phyloP scores from a whole-genome alignment of 495 filamentous ascomycete genomes.

The Neurospora sublineolata region DNA sequence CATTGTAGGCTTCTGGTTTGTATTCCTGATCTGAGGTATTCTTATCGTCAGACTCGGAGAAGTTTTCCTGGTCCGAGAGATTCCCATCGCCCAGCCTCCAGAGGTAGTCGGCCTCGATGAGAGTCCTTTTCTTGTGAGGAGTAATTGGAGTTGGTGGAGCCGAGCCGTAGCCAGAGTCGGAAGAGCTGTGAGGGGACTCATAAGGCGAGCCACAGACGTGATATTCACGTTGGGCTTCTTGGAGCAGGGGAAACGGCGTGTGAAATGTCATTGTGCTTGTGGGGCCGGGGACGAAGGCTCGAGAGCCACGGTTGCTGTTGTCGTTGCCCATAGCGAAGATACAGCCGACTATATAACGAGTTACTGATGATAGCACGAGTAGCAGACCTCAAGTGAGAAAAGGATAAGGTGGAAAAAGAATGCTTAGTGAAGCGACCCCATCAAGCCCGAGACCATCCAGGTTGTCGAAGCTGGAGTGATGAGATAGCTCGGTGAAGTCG shows the following conservation, averaged over 20 bases:
- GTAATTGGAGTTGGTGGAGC: conserved; percentile 2
- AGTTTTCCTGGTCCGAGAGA: conserved; percentile 16
- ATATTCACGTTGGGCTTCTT: conserved; percentile 2
- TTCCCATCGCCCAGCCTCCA: conserved; percentile 15
- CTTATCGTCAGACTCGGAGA: conserved; percentile 11
- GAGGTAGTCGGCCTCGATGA: not conserved
- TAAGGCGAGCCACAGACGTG: conserved; percentile 4
- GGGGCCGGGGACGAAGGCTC: conserved; percentile 1
- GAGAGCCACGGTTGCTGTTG: conserved; percentile 1
- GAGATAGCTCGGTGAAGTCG: not conserved
- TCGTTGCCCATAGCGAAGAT: conserved; percentile 9
- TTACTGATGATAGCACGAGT: not conserved
- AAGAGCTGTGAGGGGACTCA: conserved; percentile 4
- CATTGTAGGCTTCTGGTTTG: conserved; percentile 5
- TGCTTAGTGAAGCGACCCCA: not conserved
- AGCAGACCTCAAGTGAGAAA: not conserved
- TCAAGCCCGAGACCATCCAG: not conserved
- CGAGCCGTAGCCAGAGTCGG: conserved; percentile 21
- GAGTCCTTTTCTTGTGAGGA: not conserved
- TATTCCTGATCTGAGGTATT: conserved; percentile 18
- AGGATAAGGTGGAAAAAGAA: not conserved
- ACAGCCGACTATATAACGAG: not conserved
- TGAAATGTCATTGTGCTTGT: conserved; percentile 6
- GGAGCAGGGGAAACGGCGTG: conserved; percentile 1
- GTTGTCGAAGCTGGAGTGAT: not conserved